phyloP scores from a whole-genome alignment of 495 filamentous ascomycete species.

The Hypoxylon fragiforme region DNA sequence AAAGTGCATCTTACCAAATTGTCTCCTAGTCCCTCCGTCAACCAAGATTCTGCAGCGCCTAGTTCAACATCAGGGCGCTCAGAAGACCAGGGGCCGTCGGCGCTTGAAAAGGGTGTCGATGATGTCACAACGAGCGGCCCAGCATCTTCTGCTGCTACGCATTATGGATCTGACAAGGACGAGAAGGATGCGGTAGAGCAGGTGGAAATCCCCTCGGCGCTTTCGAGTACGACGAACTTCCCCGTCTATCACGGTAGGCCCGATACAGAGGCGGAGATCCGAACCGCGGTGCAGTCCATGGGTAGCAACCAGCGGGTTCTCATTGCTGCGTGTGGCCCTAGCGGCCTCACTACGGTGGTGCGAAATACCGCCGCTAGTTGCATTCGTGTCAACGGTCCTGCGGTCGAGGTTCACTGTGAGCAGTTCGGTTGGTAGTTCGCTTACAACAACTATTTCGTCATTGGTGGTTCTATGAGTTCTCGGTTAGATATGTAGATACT shows the following conservation, averaged over 20 bases:
- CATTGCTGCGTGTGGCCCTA: slow-evolving; percentile 57
- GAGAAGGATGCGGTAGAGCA: slow-evolving; percentile 4
- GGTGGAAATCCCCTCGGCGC: slow-evolving; percentile 5
- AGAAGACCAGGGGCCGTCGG: neutral
- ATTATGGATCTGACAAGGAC: slow-evolving; percentile 26
- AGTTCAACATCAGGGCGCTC: slow-evolving; percentile 16
- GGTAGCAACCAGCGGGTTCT: slow-evolving; percentile 48
- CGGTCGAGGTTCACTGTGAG: slow-evolving; percentile 57
- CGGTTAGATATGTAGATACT: neutral
- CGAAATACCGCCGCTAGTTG: slow-evolving; percentile 54
- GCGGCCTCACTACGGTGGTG: slow-evolving; percentile 50
- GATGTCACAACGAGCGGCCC: slow-evolving; percentile 16
- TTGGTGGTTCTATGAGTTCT: no score
- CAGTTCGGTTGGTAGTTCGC: slow-evolving; percentile 59
- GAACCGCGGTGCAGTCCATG: slow-evolving; percentile 44
- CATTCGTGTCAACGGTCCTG: slow-evolving; percentile 53
- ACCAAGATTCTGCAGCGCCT: neutral
- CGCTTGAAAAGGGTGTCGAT: slow-evolving; percentile 9
- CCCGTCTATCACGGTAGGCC: slow-evolving; percentile 46
- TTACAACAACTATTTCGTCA: no score
- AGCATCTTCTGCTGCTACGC: slow-evolving; percentile 27
- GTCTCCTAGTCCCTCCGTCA: neutral
- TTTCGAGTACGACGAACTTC: slow-evolving; percentile 13
- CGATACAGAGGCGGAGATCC: slow-evolving; percentile 46
- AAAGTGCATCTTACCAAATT: slow-evolving; percentile 51